phyloP scores from a whole-genome alignment of 2,329 filamentous ascomycete species.

The Didymella pomorum region DNA sequence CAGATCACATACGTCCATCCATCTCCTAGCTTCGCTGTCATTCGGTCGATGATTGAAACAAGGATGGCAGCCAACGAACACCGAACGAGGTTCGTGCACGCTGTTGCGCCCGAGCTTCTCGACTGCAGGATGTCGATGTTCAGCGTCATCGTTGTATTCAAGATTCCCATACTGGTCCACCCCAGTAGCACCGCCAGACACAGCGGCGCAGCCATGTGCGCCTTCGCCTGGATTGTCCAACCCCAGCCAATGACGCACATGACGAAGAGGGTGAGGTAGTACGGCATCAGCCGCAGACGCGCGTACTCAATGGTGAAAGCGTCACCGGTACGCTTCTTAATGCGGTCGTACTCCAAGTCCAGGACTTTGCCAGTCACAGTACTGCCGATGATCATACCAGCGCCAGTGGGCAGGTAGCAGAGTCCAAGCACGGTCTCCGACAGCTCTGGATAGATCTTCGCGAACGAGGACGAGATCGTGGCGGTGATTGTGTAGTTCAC shows the following conservation, averaged over 20 bases:
- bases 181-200: conserved; percentile 35
- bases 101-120: conserved; percentile 36
- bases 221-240: conserved; percentile 33
- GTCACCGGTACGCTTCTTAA: conserved; percentile 32
- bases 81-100: conserved; percentile 39
- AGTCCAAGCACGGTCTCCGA: conserved; percentile 38
- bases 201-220: conserved; percentile 36
- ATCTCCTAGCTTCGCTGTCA: conserved; percentile 30
- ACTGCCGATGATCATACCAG: conserved; percentile 63
- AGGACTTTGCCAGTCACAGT: conserved; percentile 62
- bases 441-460: conserved; percentile 34
- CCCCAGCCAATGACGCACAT: conserved; percentile 39
- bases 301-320: conserved; percentile 42
- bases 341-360: conserved; percentile 59
- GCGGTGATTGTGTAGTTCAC: conserved; percentile 45
- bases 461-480: conserved; percentile 40
- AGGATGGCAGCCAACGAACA: conserved; percentile 38
- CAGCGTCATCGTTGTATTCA: conserved; percentile 43
- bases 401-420: conserved; percentile 63
- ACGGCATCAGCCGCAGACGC: conserved; percentile 38
- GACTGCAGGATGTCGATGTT: conserved; percentile 42
- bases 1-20: conserved; percentile 43
- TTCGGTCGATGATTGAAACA: conserved; percentile 38
- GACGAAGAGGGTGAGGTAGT: conserved; percentile 38
- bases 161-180: conserved; percentile 39